Conservation (phyloP, 345 rosid species). For the Turritis glabra region DNA sequence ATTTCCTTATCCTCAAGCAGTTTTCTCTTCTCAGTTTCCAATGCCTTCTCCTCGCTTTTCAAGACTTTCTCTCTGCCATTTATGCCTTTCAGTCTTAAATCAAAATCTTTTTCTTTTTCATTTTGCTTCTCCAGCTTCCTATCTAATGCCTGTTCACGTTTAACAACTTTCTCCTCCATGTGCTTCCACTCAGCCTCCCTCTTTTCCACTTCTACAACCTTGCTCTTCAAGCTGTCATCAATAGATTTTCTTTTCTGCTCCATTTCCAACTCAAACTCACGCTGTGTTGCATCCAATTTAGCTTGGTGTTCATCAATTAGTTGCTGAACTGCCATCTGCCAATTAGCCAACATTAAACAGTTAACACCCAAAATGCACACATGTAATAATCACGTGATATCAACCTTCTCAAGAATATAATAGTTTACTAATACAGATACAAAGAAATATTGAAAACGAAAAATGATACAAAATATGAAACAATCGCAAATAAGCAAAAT, state of each 20-base stretch:
- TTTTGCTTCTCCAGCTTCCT: conserved; percentile 68
- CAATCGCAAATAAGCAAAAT: neutral
- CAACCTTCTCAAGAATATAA: neutral
- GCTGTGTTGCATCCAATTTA: conserved; percentile 62
- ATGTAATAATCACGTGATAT: neutral
- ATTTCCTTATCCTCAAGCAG: conserved; percentile 57
- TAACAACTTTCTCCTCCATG: conserved; percentile 74
- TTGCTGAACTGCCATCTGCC: conserved; percentile 77
- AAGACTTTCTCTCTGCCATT: conserved; percentile 75
- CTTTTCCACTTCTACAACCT: conserved; percentile 69
- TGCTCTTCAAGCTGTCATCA: conserved; percentile 70
- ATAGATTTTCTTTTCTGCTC: conserved; percentile 74
- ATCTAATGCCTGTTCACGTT: conserved; percentile 76
- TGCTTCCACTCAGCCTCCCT: conserved; percentile 84
- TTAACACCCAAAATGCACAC: conserved; percentile 18
- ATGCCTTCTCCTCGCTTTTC: conserved; percentile 58
- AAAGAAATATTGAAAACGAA: neutral
- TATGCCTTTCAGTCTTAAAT: conserved; percentile 53
- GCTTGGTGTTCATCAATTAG: conserved; percentile 78
- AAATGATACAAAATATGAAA: neutral
- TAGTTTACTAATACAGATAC: neutral
- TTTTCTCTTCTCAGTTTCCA: conserved; percentile 60
- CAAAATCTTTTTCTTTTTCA: conserved; percentile 76
- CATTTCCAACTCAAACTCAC: conserved; percentile 75
- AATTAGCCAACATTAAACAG: conserved; percentile 18